Conservation (phyloP, 2,329 filamentous ascomycete species). For the Cladosporium oxysporum region DNA sequence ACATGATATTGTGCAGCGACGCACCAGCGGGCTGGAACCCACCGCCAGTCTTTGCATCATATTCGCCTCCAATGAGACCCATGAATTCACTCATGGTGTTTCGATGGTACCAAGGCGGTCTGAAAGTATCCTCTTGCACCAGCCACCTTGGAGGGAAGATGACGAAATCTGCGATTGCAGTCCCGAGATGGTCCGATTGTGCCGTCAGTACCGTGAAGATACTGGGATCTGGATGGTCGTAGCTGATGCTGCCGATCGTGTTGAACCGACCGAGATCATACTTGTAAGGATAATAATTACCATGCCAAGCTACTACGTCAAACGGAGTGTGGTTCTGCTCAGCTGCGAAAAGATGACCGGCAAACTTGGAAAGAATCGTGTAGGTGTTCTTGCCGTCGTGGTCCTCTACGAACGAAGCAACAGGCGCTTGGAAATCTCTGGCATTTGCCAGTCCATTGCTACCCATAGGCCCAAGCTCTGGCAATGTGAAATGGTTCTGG, state of each 20-base stretch:
- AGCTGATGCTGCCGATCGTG: slow-evolving; percentile 57
- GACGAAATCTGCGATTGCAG: slow-evolving; percentile 67
- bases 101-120: slow-evolving; percentile 71
- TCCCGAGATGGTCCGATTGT: slow-evolving; percentile 56
- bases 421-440: slow-evolving; percentile 65
- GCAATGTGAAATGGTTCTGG: slow-evolving; percentile 64
- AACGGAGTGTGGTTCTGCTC: slow-evolving; percentile 67
- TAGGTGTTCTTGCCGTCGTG: slow-evolving; percentile 57
- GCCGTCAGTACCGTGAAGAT: slow-evolving; percentile 69
- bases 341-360: slow-evolving; percentile 61
- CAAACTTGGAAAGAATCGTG: slow-evolving; percentile 63
- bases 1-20: slow-evolving; percentile 51
- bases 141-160: slow-evolving; percentile 74
- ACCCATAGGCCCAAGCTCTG: slow-evolving; percentile 67
- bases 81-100: slow-evolving; percentile 69
- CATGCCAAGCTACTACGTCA: slow-evolving; percentile 72
- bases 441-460: slow-evolving; percentile 66
- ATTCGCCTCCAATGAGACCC: slow-evolving; percentile 60
- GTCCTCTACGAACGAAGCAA: slow-evolving; percentile 58
- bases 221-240: slow-evolving; percentile 67
- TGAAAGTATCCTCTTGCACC: slow-evolving; percentile 68
- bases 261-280: slow-evolving; percentile 61
- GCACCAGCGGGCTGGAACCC: slow-evolving; percentile 63
- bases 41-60: slow-evolving; percentile 59
- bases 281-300: slow-evolving; percentile 65